Percentiles rank a stretch among this genome's conserved stretches.
Conservation (phyloP, 306 rosid genomes). For the Lathyrus oleraceus region DNA sequence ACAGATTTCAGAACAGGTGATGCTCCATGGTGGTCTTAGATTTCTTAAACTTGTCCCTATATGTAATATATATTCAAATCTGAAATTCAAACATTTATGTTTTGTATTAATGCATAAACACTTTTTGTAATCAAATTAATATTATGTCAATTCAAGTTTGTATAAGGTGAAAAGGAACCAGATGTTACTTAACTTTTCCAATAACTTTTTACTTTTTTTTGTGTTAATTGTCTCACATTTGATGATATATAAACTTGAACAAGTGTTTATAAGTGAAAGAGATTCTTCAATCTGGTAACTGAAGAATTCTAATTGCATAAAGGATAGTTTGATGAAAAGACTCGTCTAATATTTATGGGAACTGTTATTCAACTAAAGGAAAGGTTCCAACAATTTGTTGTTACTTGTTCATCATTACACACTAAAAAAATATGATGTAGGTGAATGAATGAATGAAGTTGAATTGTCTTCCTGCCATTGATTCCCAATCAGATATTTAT, state of each 20-base stretch:
- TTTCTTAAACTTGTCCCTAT: constrained; percentile 9
- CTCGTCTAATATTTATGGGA: too few species aligned
- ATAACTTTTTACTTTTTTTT: neutral
- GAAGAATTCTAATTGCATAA: too few species aligned
- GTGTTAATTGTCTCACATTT: neutral
- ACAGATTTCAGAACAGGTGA: constrained; percentile 94
- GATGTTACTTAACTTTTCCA: neutral
- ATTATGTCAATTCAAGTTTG: constrained; percentile 17
- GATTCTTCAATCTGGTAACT: neutral
- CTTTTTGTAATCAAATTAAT: constrained; percentile 17
- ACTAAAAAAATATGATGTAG: too few species aligned
- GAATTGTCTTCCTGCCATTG: too few species aligned
- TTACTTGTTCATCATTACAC: too few species aligned
- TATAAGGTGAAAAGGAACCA: constrained; percentile 22
- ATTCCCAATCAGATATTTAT: too few species aligned
- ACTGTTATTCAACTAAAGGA: too few species aligned
- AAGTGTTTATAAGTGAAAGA: neutral
- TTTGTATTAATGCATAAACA: constrained; percentile 32
- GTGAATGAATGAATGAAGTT: too few species aligned
- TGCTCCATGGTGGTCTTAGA: constrained; percentile 84
- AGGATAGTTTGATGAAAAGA: too few species aligned
- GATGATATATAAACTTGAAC: neutral
- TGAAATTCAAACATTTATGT: constrained; percentile 22
- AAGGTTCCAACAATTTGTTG: too few species aligned
- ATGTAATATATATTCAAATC: constrained; percentile 25